Evolutionary conservation across 1,284 basidiomycete species (phyloP), one percentile per base, ranked within the genome.

Genomic region (Trametes hirsuta): DNA sequence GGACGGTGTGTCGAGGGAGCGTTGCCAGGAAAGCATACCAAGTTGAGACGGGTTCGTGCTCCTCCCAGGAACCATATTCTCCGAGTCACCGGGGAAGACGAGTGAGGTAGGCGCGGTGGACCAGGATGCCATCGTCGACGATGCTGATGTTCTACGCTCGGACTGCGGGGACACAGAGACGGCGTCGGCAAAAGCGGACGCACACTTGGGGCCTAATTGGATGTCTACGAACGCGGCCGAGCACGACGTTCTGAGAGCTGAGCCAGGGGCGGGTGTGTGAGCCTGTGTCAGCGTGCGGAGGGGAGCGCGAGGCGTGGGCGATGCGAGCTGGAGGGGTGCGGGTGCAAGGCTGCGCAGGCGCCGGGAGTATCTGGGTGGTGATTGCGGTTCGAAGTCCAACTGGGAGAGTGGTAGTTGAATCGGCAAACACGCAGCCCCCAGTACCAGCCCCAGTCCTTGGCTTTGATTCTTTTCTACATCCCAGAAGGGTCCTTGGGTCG

Each of bases 291-390:
- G 47, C 9, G 60, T 47, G 42, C 53, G 48, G 50, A 50, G 53
- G 18, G 61, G 47, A 3, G 54, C 36, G 55, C 53, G 50, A 40
- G 55, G 40, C 51, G 60, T 61, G 49, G 58, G 36, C 49, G 63
- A 52, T 21, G 64, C 60, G 47, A 67, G 59, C 50, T 61, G 56
- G 21, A 67, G 61, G 47, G 63, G 61, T 35, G 66, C 47, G 39
- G 66, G 63, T 40, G 66, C 66, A 35, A 67, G 50, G 57, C 61
- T 50, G n/a, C 61, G 66, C 37, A 67, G 59, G 34, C 66, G 61
- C 59, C 48, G 59, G 21, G 66, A 67, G 61, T 62, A 62, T 46
- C 49, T 56, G 50, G 65, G 51, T 40, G 46, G 61, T 49, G 64
- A 60, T 48, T 62, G 58, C 49, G 63, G 56, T 58, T 45, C 55